Percentiles rank a stretch among this genome's conserved stretches.
Evolutionary conservation across 192 early-diverging fungal species (phyloP).

Genomic region (Coemansia reversa): DNA sequence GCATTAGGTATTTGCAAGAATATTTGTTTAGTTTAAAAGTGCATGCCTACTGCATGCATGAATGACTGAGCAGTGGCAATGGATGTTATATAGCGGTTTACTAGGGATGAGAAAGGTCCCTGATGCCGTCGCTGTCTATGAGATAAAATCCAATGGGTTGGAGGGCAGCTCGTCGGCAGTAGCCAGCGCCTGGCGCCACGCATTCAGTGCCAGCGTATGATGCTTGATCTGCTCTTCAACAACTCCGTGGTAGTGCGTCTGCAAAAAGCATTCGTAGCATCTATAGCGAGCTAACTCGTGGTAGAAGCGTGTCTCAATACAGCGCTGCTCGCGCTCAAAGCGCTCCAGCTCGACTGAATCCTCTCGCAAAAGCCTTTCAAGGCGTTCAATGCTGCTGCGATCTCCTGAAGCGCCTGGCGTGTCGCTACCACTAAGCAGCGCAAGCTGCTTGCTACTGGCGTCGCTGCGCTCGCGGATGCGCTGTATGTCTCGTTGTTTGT

Average conservation of each 20-base stretch:
- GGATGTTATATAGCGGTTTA: constrained; percentile 1
- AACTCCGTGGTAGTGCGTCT: constrained; percentile 42
- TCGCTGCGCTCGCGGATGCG: constrained; percentile 43
- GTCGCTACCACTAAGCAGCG: constrained; percentile 22
- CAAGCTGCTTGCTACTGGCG: constrained; percentile 30
- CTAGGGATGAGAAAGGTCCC: no score
- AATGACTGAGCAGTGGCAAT: not conserved
- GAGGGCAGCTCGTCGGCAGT: constrained; percentile 48
- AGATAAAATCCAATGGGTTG: constrained; percentile 49
- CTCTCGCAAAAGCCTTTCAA: constrained; percentile 39
- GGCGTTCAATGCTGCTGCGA: constrained; percentile 37
- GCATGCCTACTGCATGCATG: no score
- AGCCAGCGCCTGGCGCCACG: constrained; percentile 53
- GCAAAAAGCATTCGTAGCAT: constrained; percentile 53
- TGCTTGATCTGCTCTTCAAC: constrained; percentile 55
- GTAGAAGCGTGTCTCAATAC: constrained; percentile 51
- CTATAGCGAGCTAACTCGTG: constrained; percentile 52
- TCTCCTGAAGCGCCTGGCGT: constrained; percentile 18
- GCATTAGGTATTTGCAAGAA: no score
- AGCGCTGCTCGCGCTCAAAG: constrained; percentile 48
- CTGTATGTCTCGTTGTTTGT: constrained; percentile 40
- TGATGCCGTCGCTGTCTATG: constrained; percentile 6
- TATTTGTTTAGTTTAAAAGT: no score
- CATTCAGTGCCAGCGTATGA: constrained; percentile 51
- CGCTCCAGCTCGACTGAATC: constrained; percentile 40